Evolutionary conservation across 2,329 filamentous ascomycete genomes (phyloP), one percentile per base, ranked within the genome.

Genomic region (Mollisia scopiformis): DNA sequence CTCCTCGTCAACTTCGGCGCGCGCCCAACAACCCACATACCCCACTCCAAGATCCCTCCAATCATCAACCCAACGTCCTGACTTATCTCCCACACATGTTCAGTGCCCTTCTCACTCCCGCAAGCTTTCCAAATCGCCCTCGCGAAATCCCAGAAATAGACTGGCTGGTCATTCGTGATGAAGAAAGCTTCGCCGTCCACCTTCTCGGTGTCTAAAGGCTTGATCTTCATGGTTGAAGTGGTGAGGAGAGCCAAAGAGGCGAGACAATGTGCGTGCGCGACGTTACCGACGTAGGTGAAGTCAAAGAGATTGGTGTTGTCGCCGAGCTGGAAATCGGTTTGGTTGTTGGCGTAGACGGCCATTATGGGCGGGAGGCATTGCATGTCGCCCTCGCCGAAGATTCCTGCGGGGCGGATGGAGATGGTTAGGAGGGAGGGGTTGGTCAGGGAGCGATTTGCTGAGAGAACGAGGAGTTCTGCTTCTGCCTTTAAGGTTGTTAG

Each of bases 131-230:
- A 98, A 50, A 97, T 83, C 39, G 88, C 86, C 41, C 91, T 84
- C 61, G 90, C 86, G 73, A 96, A 90, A 76, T 96, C 92, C 87
- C 95, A 96, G 76, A 97, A 96, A 75, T 94, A 94, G 21, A 96
- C 82, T 5, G 94, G 94, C 68, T 87, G 82, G 76, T 93, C 91
- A 75, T 98, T 98, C 60, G 92, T 95, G 72, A 98, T 86, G 78
- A 97, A 88, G 79, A 98, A 94, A 54, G 88, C 88, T 75, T 97
- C 88, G 61, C 94, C 95, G 73, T 93, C 91, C 53, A 93, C 87
- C 61, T 83, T 83, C 78, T 92, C 89, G 76, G 87, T 78, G 76
- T 90, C 86, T 37, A 91, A 82, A n/a, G 87, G 87, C 0, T 82
- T 80, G 21, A 84, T 87, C 57, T 49, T 31, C 2, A 68, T 55